Evolutionary conservation across 2,329 filamentous ascomycete genomes (phyloP), one percentile per base, ranked within the genome.

Genomic region (Mycocentrospora acerina): DNA sequence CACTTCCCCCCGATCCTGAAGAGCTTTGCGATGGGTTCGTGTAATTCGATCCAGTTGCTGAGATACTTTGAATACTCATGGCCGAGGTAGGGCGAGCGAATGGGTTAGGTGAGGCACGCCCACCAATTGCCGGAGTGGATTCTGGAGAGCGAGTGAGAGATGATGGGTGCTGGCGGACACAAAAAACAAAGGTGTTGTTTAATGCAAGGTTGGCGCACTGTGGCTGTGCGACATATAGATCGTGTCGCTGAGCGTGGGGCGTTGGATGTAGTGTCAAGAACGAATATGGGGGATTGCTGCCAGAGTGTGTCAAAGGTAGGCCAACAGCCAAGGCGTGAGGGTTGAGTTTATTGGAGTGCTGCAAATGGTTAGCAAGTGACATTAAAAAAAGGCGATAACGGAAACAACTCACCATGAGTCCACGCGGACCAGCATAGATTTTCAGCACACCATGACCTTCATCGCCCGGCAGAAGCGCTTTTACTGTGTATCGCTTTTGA

Each of bases 181-280:
- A 87, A 67, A 98, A 98, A 18, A 98, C 91, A 62, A 96, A 98
- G 0, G 93, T 98, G 64, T 98, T 97, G 73, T 97, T 96, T 39
- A 95, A 76, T 2, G 89, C 90, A 18, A 98, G 75, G 17, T 84
- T 82, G 50, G 85, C 80, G 65, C 93, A 98, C 67, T 98, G 94
- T 1, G 94, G 93, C 62, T 97, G 93, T 29, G 90, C 88, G 48
- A 98, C 88, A 67, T 98, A 98, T 42, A 98, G 83, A 64, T 98
- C 93, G 67, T 98, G 90, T 28, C 91, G 82, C 62, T 95, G 90
- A n/a, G 93, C 93, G 66, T 98, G 93, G 7, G 93, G 93, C 3
- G 93, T 98, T 7, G 94, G 94, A 64, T 98, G 93, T 4, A 93
- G 82, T 26, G 85, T 86, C 30, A 96, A 78, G 67, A 97, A 98